Evolutionary conservation across 2,329 filamentous ascomycete genomes (phyloP).

Genomic region (Trichoderma oligosporum): DNA sequence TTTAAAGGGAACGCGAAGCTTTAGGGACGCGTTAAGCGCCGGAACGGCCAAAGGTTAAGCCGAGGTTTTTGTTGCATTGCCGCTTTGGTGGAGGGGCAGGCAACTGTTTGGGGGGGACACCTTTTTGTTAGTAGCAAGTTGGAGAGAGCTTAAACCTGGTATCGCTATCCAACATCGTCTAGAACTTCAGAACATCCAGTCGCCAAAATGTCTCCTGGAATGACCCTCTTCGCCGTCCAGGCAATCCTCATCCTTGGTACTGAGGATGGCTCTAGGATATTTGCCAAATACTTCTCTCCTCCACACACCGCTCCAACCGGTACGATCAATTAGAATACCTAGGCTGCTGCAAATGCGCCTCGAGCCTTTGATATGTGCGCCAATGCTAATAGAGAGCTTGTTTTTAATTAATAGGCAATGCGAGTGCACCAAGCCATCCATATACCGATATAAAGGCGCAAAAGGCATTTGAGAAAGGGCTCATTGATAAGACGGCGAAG

Average conservation of each 20-base stretch:
- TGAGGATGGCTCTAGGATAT: constrained; percentile 86
- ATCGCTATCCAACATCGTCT: constrained; percentile 4
- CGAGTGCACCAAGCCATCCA: constrained; percentile 61
- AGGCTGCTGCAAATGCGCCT: background rate
- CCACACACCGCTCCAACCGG: constrained; percentile 47
- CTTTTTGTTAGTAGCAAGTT: constrained; percentile 7
- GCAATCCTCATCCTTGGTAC: constrained; percentile 75
- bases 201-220: constrained; percentile 63
- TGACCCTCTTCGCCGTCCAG: constrained; percentile 73
- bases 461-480: constrained; percentile 93
- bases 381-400: constrained; percentile 33
- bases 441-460: constrained; percentile 90
- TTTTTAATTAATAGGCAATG: constrained; percentile 26
- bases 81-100: constrained; percentile 33
- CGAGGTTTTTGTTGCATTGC: constrained; percentile 23
- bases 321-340: constrained; percentile 22
- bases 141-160: constrained; percentile 8
- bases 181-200: constrained; percentile 3
- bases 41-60: constrained; percentile 34
- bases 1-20: constrained; percentile 21
- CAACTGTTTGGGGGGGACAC: constrained; percentile 22
- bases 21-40: constrained; percentile 21
- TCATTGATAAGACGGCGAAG: constrained; percentile 94
- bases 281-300: constrained; percentile 84
- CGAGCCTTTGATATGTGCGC: constrained; percentile 22